Evolutionary conservation across 495 filamentous ascomycete genomes (phyloP).

Genomic region (Aspergillus biplanus): DNA sequence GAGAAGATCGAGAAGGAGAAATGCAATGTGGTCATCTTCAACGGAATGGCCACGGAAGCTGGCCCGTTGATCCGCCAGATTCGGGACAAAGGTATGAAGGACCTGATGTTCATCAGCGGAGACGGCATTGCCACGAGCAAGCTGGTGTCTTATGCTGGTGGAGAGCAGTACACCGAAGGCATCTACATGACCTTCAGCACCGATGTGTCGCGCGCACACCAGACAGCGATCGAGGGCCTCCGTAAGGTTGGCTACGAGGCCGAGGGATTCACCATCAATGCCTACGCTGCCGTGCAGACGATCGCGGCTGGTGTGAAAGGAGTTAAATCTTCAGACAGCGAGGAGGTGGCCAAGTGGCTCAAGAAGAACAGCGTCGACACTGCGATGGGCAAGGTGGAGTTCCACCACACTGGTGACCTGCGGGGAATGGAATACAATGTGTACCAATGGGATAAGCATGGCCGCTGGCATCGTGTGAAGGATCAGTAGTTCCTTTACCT

Average conservation of each 20-base stretch:
- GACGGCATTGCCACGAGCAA: background rate
- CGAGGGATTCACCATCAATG: background rate
- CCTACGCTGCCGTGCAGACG: background rate
- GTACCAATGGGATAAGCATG: background rate
- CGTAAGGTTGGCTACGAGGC: background rate
- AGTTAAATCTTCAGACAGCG: background rate
- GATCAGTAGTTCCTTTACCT: background rate
- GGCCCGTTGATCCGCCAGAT: constrained; percentile 1
- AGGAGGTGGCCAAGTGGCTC: constrained; percentile 1
- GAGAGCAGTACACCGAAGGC: background rate
- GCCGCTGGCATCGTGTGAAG: background rate
- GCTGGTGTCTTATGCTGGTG: background rate
- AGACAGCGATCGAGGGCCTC: background rate
- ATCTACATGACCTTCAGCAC: background rate
- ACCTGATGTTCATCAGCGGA: background rate
- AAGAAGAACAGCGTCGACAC: background rate
- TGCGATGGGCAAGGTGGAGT: background rate
- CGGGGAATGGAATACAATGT: background rate
- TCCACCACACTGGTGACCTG: background rate
- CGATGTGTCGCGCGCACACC: background rate
- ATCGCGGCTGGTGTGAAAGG: background rate
- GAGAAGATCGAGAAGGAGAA: background rate
- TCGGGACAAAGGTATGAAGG: background rate
- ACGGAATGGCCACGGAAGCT: background rate
- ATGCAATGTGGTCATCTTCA: background rate